Evolutionary conservation across 768 basidiomycete genomes (phyloP), one percentile per base, ranked within the genome.

Genomic region (Auriscalpium microsporum): DNA sequence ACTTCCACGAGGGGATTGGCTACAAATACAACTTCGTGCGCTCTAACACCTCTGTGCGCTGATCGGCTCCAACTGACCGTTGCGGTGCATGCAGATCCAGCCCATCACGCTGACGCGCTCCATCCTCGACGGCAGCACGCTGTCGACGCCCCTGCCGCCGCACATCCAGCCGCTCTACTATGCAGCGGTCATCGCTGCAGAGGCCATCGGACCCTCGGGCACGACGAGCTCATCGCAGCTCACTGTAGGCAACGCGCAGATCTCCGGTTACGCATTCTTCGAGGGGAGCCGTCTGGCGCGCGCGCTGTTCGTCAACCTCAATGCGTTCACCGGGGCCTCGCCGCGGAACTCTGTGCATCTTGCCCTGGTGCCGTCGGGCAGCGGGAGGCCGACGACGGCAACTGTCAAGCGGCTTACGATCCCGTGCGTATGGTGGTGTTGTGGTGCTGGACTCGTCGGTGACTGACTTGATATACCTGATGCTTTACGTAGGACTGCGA

Each of bases 161-260:
- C 83, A 85, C 56, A 71, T 87, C 52, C 83, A 85, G 60, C 80
- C 85, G 0, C 71, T 77, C 17, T 88, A 86, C 66, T 87, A 87
- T 58, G 80, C 77, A 0, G 82, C 79, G 4, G 74, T 87, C 55
- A 74, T 86, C 44, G 75, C 77, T 40, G 79, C 76, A 8, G 82
- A 82, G 67, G 76, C 79, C 19, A 76, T 84, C 38, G 81, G 83
- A 10, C 58, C 63, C 11, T 73, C 68, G n/a, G 75, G 76, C 7
- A 60, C 61, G 7, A 68, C 75, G 1, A 68, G 67, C 44, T 68
- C 75, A 19, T 63, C 74, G 10, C 83, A 87, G 65, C 68, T 86
- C 34, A 56, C 55, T 13, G 68, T 84, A n/a, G 63, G 74, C 58
- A 67, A 80, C 58, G 48, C 73, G 2, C 69, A 73, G 23, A 64